These are phyloP conservation scores for Asclepias syriaca DNA, from an alignment of 257 asterid genomes.

Conservation along the genomic window DNA sequence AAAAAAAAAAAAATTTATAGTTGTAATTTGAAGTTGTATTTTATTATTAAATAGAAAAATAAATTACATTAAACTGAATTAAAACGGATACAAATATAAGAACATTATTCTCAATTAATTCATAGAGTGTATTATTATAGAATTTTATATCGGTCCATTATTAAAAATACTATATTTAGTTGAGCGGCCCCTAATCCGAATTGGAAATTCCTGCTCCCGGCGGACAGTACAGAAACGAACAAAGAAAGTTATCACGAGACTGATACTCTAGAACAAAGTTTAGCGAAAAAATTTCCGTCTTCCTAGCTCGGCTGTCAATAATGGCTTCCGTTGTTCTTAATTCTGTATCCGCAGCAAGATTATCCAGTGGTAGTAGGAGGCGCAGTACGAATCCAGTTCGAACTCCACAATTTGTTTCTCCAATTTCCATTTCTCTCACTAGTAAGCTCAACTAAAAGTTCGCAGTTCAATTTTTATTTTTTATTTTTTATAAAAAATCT, in stretches of 20 bases:
- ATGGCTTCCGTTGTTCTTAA: conserved; percentile 59
- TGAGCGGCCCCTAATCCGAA: no score
- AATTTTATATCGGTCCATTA: no score
- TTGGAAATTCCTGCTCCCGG: background rate
- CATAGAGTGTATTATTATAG: no score
- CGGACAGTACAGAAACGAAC: background rate
- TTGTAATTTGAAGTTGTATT: no score
- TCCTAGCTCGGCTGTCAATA: conserved; percentile 24
- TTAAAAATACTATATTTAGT: no score
- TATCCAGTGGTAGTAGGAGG: conserved; percentile 27
- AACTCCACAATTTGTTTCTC: conserved; percentile 35
- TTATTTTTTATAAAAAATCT: background rate
- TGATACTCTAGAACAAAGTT: background rate
- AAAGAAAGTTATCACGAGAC: background rate
- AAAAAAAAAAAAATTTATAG: no score
- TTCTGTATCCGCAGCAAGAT: conserved; percentile 31
- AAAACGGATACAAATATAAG: no score
- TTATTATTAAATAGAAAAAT: no score
- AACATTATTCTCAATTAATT: no score
- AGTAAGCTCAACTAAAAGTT: conserved; percentile 36
- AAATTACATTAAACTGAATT: no score
- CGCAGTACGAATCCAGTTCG: conserved; percentile 23
- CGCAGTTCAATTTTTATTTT: background rate
- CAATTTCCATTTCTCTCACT: conserved; percentile 33
- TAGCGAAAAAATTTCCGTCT: background rate